Evolutionary conservation across 164 flowering plant species (phyloP), one percentile per base, ranked within the genome.

Genomic region (Vitis riparia): DNA sequence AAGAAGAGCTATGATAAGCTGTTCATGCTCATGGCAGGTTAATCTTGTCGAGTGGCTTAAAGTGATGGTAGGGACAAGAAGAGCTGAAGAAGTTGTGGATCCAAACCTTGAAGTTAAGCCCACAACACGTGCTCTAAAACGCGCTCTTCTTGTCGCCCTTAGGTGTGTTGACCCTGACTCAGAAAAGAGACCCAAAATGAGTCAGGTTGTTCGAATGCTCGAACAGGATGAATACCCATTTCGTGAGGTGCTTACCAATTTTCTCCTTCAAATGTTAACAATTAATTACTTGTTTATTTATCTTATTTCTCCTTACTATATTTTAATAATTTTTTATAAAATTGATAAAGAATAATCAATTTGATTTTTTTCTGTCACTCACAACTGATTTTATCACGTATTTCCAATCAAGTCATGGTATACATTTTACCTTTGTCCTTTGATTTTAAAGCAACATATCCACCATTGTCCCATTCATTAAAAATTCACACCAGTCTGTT

Each of bases 1-100:
- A 11, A 59, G 14, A 55, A 53, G 11, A 32, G 12, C 49, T 44
- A 30, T 13, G 30, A 15, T 11, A 47, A 23, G 3, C 23, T 17
- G 13, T 4, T 14, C 32, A 11, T 67, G 51, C 47, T 61, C 32
- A 17, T 75, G 66, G 58, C 80, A 89, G 94, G 90, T 88, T 57
- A 86, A 88, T 79, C 91, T 89, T 53, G 94, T 89, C 23, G 94
- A 89, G 76, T 89, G 94, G 94, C 86, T 89, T 50, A 89, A 89
- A 74, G 67, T 84, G 83, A 89, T 86, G 94, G 91, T 89, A 2
- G 94, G 90, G 44, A 79, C 80, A 66, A 86, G 91, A 73, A 83
- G 88, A 79, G 87, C 94, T 10, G 91, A 87, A 74, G 94, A 89
- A 81, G 94, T 89, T 66, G 79, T 83, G 55, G 91, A 89, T 62